Base-by-base conservation (phyloP, 768 basidiomycete genomes). In the Floccularia luteovirens region DNA sequence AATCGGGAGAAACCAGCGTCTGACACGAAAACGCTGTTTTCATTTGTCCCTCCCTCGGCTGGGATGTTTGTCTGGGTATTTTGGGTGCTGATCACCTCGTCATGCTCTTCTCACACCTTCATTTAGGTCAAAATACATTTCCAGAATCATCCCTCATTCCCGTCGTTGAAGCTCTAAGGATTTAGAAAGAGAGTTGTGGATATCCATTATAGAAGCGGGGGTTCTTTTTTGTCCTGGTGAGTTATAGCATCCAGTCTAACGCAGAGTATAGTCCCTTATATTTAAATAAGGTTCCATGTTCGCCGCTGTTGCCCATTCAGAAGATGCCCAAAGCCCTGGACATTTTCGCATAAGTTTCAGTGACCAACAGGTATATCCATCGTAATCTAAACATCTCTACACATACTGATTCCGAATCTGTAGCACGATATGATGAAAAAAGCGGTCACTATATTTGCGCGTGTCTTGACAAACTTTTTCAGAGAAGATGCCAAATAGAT, bases 61-160 rank as follows among this genome's bases (percentile, higher is more conserved):
- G 89, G 89, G 5, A 92, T 90, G 89, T 90, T 88, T 58, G 46
- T 81, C 23, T 84, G 80, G 80, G 78, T 78, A 52, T 12, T 7
- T 28, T 41, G 24, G 35, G 30, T 5, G 8, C 13, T 13, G 1
- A 36, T 32, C 32, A 2, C 13, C 17, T 11, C 16, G 5, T 17
- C 16, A 10, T 39, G 7, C n/a, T 36, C 14, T 20, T 21, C 16
- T 39, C 17, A 23, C 20, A 39, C 28, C n/a, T 38, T 22, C 36
- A 23, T 38, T 1, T 44, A 85, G 81, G 49, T 90, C 28, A 69
- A 69, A 48, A 52, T 90, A 20, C 70, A 87, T 59, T 67, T 89
- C 28, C 67, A 74, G 16, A 57, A 67, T 38, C 74, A 79, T 51
- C 74, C 77, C 2, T 55, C 63, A 27, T 63, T 70, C 40, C 42